These are phyloP conservation scores for Letharia columbiana DNA, from an alignment of 495 filamentous ascomycete species.

Conservation along the genomic window DNA sequence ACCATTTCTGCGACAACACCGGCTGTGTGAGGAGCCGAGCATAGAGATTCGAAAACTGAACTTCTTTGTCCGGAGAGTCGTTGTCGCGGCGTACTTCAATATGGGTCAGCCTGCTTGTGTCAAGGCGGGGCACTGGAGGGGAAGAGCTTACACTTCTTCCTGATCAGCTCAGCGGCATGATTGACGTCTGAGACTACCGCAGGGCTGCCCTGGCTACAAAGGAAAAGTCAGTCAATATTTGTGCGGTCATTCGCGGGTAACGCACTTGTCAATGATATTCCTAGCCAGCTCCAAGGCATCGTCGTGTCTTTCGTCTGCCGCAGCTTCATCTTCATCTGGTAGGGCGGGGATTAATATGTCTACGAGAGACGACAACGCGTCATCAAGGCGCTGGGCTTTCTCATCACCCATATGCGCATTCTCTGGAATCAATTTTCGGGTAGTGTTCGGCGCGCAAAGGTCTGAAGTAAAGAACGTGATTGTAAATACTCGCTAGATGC, in stretches of 20 bases:
- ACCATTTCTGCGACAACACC: conserved; percentile 92
- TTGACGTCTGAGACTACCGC: conserved; percentile 73
- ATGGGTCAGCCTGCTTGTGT: conserved; percentile 14
- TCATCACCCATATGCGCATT: conserved; percentile 28
- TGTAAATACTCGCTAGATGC: background rate
- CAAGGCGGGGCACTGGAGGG: background rate
- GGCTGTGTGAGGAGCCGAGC: conserved; percentile 78
- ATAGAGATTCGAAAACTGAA: conserved; percentile 81
- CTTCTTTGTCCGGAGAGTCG: conserved; percentile 70
- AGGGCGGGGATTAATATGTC: conserved; percentile 41
- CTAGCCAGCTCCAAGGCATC: conserved; percentile 39
- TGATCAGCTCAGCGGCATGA: conserved; percentile 86
- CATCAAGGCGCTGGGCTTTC: conserved; percentile 39
- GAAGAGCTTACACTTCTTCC: conserved; percentile 51
- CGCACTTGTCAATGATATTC: conserved; percentile 33
- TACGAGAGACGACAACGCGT: conserved; percentile 48
- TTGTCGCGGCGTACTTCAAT: conserved; percentile 59
- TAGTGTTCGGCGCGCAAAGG: conserved; percentile 4
- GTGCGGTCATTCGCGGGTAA: conserved; percentile 7
- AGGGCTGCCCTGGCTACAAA: conserved; percentile 36
- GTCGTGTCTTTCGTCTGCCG: conserved; percentile 40
- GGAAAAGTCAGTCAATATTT: conserved; percentile 7
- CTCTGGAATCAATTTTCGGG: background rate
- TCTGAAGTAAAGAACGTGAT: background rate
- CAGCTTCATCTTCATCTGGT: conserved; percentile 38